Evolutionary conservation across 768 basidiomycete genomes (phyloP), one percentile per base, ranked within the genome.

Genomic region (Termitomyces heimii): DNA sequence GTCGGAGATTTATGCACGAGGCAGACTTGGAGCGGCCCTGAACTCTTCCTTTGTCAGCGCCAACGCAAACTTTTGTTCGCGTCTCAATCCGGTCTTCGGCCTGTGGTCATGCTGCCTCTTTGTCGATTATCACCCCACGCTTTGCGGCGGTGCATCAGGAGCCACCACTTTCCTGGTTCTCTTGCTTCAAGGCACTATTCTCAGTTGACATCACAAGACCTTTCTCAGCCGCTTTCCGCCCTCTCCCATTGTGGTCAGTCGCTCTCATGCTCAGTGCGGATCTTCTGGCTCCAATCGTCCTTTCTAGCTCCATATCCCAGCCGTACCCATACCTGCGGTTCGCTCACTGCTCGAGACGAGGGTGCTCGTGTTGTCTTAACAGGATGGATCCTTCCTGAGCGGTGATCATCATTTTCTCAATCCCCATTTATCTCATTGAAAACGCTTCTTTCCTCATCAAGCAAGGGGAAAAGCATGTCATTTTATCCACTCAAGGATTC

Each of bases 401-500:
- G 93, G 92, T 93, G 72, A 72, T 80, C 75, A 58, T 63, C 68
- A 64, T 53, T 63, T 64, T 66, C 56, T 45, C 55, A 57, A 62
- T 31, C 67, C 67, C 70, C 68, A 67, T 72, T 67, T 65, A 66
- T 66, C 58, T 54, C 59, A 67, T 59, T 61, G 66, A 62, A 20
- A 20, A 62, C 13, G 18, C 71, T 77, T 63, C 78, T 65, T 65
- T 63, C 65, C 65, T 67, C 59, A 64, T 67, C 67, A 75, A 94
- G 91, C 32, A 86, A 86, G 70, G 77, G 86, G 54, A 86, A 83
- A 70, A 72, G 71, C 51, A 73, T 94, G 64, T 89, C 89, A 56
- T 98, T 98, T 77, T 92, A 89, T 74, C 86, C 86, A 32, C 80
- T 97, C 68, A 88, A 83, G 65, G 94, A 95, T 71, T 78, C 85